Conservation (phyloP, 2,329 filamentous ascomycete species). For the Daldinia sp. region DNA sequence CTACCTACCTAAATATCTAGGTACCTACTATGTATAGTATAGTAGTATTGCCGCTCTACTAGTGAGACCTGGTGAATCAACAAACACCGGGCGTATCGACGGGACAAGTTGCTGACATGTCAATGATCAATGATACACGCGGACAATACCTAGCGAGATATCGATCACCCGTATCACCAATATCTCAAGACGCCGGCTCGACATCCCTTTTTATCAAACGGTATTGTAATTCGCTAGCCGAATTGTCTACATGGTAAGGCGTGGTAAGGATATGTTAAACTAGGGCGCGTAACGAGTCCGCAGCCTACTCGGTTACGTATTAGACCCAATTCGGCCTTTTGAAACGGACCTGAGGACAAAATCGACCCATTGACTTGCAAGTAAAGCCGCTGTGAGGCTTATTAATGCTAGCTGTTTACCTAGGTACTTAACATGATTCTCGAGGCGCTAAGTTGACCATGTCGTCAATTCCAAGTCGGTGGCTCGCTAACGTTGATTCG, state of each 20-base stretch:
- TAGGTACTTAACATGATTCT: slow-evolving; percentile 6
- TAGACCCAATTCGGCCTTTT: slow-evolving; percentile 17
- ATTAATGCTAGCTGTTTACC: slow-evolving; percentile 7
- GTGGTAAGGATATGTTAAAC: no score
- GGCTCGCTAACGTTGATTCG: slow-evolving; percentile 13
- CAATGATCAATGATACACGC: neutral
- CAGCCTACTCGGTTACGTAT: neutral
- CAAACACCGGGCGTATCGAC: neutral
- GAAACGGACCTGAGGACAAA: slow-evolving; percentile 22
- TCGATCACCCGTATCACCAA: slow-evolving; percentile 19
- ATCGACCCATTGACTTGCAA: slow-evolving; percentile 2
- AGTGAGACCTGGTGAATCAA: neutral
- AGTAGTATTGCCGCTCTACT: neutral
- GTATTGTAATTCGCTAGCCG: neutral
- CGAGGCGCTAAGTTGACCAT: slow-evolving; percentile 18
- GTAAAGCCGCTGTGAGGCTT: slow-evolving; percentile 8
- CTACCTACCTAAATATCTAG: no score
- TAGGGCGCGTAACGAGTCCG: slow-evolving; percentile 1
- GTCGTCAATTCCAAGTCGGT: slow-evolving; percentile 8
- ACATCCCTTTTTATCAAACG: neutral
- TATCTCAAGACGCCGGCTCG: slow-evolving; percentile 5
- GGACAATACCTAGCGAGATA: neutral
- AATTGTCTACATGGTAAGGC: neutral
- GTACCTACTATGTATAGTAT: no score
- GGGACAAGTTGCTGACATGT: neutral